Conservation (phyloP, 2,329 filamentous ascomycete genomes). For the Cladosporium colombiae region DNA sequence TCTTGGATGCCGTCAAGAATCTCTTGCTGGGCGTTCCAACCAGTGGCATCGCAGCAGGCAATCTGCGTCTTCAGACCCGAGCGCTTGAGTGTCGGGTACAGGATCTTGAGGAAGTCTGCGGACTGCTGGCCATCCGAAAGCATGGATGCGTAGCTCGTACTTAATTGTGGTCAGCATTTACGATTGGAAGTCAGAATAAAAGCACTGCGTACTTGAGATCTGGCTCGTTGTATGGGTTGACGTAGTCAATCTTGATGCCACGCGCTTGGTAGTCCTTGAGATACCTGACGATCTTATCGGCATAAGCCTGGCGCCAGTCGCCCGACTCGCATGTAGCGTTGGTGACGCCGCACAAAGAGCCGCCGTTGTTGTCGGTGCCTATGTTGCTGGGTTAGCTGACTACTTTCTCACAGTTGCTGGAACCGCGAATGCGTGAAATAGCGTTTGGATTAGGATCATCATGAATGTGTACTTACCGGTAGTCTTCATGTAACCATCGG, state of each 20-base stretch:
- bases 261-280: slow-evolving; percentile 44
- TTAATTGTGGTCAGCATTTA: slow-evolving; percentile 16
- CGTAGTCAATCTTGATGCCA: slow-evolving; percentile 44
- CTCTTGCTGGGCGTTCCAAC: slow-evolving; percentile 37
- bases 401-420: not conserved
- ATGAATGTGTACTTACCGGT: slow-evolving; percentile 32
- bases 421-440: not conserved
- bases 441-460: not conserved
- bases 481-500: slow-evolving; percentile 56
- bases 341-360: slow-evolving; percentile 49
- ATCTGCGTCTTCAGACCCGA: slow-evolving; percentile 42
- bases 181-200: not conserved
- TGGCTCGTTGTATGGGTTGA: slow-evolving; percentile 51
- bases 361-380: slow-evolving; percentile 45
- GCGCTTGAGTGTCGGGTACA: slow-evolving; percentile 43
- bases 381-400: not conserved
- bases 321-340: slow-evolving; percentile 43
- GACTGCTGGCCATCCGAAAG: slow-evolving; percentile 49
- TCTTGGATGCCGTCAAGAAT: slow-evolving; percentile 34
- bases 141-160: slow-evolving; percentile 50
- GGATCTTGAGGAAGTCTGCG: slow-evolving; percentile 54
- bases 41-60: slow-evolving; percentile 49
- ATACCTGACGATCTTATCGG: slow-evolving; percentile 52
- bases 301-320: slow-evolving; percentile 53
- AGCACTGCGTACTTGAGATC: slow-evolving; percentile 35